Base-by-base conservation (phyloP, 176 grass and related monocot genomes). In the Carex scoparia region DNA sequence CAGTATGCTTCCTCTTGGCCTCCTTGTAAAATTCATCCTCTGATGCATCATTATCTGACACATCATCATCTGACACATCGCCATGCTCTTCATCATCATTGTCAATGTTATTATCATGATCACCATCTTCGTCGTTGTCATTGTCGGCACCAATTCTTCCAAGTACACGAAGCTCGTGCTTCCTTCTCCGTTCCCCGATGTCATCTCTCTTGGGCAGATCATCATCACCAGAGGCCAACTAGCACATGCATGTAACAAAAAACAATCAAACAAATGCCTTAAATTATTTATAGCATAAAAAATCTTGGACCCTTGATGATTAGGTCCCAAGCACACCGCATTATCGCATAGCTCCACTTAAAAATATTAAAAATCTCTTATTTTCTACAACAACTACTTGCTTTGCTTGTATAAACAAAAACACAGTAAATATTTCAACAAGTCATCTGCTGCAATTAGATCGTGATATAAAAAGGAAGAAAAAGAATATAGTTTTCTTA, bases 181-280 rank as follows among this genome's bases (percentile, higher is more conserved):
- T 93, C 66, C 93, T 88, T 7, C 93, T 85, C 65, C 96, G 93
- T 89, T 94, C 96, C 57, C 96, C 96, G 81, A 98, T 92, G 65
- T 90, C 92, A 78, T 98, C 96, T 92, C 91, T 79, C 70, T 98
- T 95, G 65, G 96, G 96, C 86, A 98, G 80, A 80, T 98, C 96
- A 77, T 98, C 96, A 81, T 98, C 96, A 62, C 96, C 96, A 46
- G 96, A 95, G 61, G 87, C 48, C 69, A 94, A 83, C 96, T 98
- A 55, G 31, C 49, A 32, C 51, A 78, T 77, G 48, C 12, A 31
- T 35, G 33, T 33, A 33, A 78, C 57, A 78, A 57, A 0, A 51
- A 49, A 49, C 48, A 49, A 49, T 10, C 7, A 5, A 78, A 78
- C 23, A 78, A 78, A 74, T 32, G 74, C 51, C 30, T 31, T 71